Percentiles rank a stretch among this genome's conserved stretches.
Conservation (phyloP, 2,329 filamentous ascomycete species). For the Blastomyces parvus region DNA sequence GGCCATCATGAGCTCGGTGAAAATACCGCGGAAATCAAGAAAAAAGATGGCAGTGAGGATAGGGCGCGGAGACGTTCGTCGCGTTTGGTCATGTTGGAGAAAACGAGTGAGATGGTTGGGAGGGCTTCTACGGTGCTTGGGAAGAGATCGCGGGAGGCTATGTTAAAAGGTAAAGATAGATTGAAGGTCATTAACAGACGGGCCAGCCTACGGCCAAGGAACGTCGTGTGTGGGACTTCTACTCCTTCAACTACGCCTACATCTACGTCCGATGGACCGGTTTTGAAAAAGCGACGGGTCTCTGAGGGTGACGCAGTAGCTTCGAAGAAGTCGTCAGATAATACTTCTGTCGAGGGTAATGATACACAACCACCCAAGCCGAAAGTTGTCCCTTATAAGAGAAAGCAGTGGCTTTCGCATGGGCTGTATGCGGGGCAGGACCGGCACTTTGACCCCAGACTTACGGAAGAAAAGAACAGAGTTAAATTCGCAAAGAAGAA, state of each 20-base stretch:
- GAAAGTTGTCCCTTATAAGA: constrained; percentile 27
- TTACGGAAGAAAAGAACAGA: constrained; percentile 40
- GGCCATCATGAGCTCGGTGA: constrained; percentile 19
- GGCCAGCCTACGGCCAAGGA: constrained; percentile 50
- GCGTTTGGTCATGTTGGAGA: constrained; percentile 35
- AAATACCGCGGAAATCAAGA: constrained; percentile 18
- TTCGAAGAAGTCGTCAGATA: constrained; percentile 14
- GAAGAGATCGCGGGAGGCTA: constrained; percentile 51
- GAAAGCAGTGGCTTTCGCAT: constrained; percentile 70
- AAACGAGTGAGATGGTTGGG: constrained; percentile 38
- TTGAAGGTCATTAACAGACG: constrained; percentile 48
- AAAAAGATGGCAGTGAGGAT: constrained; percentile 20
- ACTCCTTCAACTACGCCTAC: background rate
- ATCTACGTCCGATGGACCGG: constrained; percentile 23
- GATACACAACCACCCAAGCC: constrained; percentile 17
- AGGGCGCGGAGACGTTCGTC: constrained; percentile 34
- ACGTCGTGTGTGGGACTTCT: constrained; percentile 16
- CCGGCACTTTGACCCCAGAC: constrained; percentile 36
- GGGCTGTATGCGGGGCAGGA: constrained; percentile 83
- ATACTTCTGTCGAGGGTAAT: constrained; percentile 17
- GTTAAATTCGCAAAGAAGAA: constrained; percentile 26
- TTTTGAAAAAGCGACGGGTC: constrained; percentile 36
- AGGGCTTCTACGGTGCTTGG: constrained; percentile 46
- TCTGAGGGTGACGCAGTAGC: constrained; percentile 27
- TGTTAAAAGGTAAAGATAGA: constrained; percentile 41